Conservation (phyloP, 2,329 filamentous ascomycete species). For the Phyllachora maydis region DNA sequence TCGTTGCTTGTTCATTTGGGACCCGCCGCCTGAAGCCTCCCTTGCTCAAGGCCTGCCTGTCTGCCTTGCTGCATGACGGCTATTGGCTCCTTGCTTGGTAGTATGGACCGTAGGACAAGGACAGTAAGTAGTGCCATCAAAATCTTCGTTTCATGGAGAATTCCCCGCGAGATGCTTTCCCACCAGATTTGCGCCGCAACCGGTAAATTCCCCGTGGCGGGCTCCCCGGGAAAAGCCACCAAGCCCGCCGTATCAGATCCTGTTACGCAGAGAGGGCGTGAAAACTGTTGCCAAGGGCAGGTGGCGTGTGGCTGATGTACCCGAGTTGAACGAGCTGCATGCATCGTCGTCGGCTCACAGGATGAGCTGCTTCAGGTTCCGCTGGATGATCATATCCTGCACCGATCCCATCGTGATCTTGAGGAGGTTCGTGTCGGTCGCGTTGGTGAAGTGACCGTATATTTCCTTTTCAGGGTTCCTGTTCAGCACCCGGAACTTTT, state of each 20-base stretch:
- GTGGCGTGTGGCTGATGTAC: conserved; percentile 1
- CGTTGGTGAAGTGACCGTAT: conserved; percentile 41
- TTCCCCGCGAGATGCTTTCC: neutral
- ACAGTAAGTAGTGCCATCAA: no score
- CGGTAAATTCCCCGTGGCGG: no score
- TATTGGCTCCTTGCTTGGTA: no score
- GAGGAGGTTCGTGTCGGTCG: conserved; percentile 50
- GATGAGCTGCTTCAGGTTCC: conserved; percentile 62
- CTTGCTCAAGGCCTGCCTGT: no score
- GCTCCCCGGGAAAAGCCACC: no score
- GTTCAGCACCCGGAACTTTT: conserved; percentile 62
- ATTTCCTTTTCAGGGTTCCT: conserved; percentile 43
- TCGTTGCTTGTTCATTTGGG: no score
- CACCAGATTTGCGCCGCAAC: neutral
- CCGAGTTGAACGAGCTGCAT: neutral
- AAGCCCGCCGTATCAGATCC: neutral
- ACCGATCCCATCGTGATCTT: conserved; percentile 77
- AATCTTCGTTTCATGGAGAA: no score
- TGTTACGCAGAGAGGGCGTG: neutral
- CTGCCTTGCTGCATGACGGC: no score
- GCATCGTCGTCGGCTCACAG: conserved; percentile 22
- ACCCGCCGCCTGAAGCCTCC: no score
- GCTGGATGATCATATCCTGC: conserved; percentile 75
- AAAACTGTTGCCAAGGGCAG: neutral
- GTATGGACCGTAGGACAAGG: no score